A percentile compares a stretch with the other conserved stretches of the same genome.
Evolutionary conservation across 768 basidiomycete species (phyloP).

Genomic region (Auriscalpium orientale): DNA sequence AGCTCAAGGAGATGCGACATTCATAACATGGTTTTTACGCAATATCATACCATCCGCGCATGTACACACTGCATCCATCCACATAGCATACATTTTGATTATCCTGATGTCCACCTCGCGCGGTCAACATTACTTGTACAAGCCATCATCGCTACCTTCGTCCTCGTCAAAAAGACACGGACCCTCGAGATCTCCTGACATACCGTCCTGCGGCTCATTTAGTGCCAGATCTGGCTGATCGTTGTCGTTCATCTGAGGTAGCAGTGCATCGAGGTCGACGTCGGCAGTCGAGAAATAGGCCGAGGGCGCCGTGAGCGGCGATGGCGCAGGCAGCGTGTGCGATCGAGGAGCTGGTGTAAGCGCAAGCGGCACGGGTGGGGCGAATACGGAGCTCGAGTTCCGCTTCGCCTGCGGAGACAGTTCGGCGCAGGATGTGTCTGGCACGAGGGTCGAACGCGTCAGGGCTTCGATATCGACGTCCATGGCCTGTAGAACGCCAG

Average conservation of each 20-base stretch:
- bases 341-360: background rate
- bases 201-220: background rate
- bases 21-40: background rate
- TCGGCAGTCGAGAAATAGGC: background rate
- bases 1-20: slow-evolving; percentile 34
- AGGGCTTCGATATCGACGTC: no score
- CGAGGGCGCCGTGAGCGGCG: background rate
- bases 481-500: no score
- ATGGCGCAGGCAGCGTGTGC: background rate
- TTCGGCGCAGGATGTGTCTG: no score
- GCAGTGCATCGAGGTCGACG: background rate
- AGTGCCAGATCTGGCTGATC: background rate
- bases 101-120: background rate
- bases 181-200: background rate
- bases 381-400: no score
- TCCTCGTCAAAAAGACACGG: slow-evolving; percentile 4
- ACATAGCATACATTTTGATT: slow-evolving; percentile 1
- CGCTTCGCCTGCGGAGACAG: no score
- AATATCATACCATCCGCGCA: background rate
- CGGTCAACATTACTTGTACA: background rate
- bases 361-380: no score
- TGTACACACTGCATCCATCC: background rate
- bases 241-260: background rate
- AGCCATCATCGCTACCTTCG: background rate
- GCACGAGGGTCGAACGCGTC: no score